A percentile compares a stretch with the other conserved stretches of the same genome.
phyloP scores from a whole-genome alignment of 371 early-diverging fungal species.

The Mortierella sp. region DNA sequence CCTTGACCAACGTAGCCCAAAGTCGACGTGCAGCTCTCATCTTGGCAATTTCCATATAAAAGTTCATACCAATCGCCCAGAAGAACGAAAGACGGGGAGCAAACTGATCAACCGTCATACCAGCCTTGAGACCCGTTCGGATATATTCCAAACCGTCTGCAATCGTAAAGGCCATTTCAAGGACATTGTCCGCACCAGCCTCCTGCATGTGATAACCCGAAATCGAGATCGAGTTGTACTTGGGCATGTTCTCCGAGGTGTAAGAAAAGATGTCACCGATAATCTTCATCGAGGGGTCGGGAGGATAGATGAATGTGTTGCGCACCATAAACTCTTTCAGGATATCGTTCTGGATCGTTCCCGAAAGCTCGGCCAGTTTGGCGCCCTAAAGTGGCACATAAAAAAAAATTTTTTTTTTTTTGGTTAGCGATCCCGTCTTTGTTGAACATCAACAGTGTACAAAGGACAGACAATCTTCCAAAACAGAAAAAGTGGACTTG shows the following conservation, averaged over 20 bases:
- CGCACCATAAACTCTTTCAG: conserved; percentile 93
- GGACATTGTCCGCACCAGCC: conserved; percentile 86
- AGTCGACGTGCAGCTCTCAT: conserved; percentile 86
- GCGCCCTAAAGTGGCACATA: conserved; percentile 66
- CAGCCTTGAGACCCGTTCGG: conserved; percentile 78
- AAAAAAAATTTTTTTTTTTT: not conserved
- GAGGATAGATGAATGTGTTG: conserved; percentile 92
- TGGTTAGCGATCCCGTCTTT: not conserved
- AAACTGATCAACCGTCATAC: conserved; percentile 87
- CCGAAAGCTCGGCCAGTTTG: conserved; percentile 76
- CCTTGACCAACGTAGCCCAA: conserved; percentile 83
- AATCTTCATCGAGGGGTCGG: conserved; percentile 83
- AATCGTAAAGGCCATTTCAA: conserved; percentile 88
- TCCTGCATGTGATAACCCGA: conserved; percentile 93
- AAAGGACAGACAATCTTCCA: too few relatives aligned
- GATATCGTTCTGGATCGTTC: conserved; percentile 91
- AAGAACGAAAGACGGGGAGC: conserved; percentile 91
- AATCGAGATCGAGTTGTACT: conserved; percentile 91
- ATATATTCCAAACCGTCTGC: conserved; percentile 89
- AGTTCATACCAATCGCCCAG: conserved; percentile 93
- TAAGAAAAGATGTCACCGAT: conserved; percentile 89
- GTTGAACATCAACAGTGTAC: too few relatives aligned
- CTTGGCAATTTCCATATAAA: conserved; percentile 94
- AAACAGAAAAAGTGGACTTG: conserved; percentile 6
- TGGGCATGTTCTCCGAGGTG: conserved; percentile 88